Base-by-base conservation (phyloP, 208 protist genomes). In the Phytomonas sp. region DNA sequence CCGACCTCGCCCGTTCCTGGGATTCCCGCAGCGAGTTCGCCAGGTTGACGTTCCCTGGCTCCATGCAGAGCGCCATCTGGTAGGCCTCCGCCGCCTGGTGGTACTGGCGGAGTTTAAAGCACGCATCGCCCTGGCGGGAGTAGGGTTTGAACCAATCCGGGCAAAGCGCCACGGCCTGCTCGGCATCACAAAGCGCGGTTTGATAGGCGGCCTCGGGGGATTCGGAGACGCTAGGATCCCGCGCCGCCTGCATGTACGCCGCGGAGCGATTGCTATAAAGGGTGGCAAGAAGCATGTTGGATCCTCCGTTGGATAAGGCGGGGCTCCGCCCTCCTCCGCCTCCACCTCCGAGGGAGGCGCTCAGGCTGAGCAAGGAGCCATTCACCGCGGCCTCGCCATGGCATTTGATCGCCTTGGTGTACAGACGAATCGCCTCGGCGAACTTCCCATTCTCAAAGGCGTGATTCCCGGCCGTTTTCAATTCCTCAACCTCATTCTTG, bases 221-320 rank as follows among this genome's bases (percentile, higher is more conserved):
- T 20, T 29, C 74, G 28, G 72, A 29, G 80, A 83, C 73, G 53
- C 93, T 69, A 2, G 40, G 40, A 20, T 51, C 40, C 37, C 94
- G 85, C 6, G 80, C 77, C 4, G 86, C 77, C 63, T 92, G 81
- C 37, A 92, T 68, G 74, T 92, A 95, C 26, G 87, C 82, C n/a
- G 96, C 95, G n/a, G 92, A 96, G 53, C 97, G 87, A 80, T 98
- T 98, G 72, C 89, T 96, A 84, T 95, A 88, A 33, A 98, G 75
- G 9, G 93, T 83, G n/a, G 96, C 80, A 60, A 92, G 77, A 26
- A 93, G 73, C 66, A 34, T 29, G n/a, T 0, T 23, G 15, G 23
- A 64, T 29, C 7, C 36, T 36, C n/a, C n/a, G n/a, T 31, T 31
- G 43, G 59, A 9, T 4, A 0, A 23, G 26, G n/a, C 26, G n/a